Base-by-base conservation (phyloP, 208 protist species). In the Acanthamoeba sp. region DNA sequence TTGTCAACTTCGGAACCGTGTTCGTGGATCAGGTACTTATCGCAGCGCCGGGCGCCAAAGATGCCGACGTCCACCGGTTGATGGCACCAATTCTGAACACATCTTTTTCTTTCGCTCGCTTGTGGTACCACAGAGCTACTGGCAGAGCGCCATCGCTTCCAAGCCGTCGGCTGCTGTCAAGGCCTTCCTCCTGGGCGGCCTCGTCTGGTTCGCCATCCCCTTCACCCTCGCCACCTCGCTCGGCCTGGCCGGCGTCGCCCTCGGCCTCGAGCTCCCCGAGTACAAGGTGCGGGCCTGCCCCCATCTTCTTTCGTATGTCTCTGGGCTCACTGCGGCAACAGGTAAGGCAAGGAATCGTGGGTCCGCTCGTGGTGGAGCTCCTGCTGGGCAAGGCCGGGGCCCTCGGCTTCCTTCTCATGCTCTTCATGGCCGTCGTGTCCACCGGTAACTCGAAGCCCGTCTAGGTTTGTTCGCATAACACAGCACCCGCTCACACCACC, bases 151-250 rank as follows among this genome's bases (percentile, higher is more conserved):
- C 40, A 95, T 96, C 32, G 95, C 95, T 4, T 92, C 94, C 4
- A 59, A 45, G 36, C 95, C 93, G 22, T 57, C 55, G 2, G 52
- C 95, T 7, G 62, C 95, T 10, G 62, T 69, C 42, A 95, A 95
- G 84, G 96, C 93, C 29, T 97, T 94, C 69, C 24, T 97, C 16
- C 64, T 97, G 18, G 96, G 96, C 50, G 96, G 96, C 9, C 16
- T 96, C 5, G 94, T 94, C 22, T 97, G 96, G 96, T 97, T 97
- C 93, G 91, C 95, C 62, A 96, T 97, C 27, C 96, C 96, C 29
- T 96, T 97, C 76, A 80, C 94, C 22, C 57, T 97, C 9, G 96
- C 94, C 82, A 96, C 95, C 14, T 92, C 93, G 32, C 91, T 96
- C 55, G 95, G 95, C 32, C 78, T 96, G 22, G 85, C 95, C 2